Evolutionary conservation across 1,139 yeast genomes (phyloP), one percentile per base, ranked within the genome.

Genomic region (Blastobotrys buckinghamii): DNA sequence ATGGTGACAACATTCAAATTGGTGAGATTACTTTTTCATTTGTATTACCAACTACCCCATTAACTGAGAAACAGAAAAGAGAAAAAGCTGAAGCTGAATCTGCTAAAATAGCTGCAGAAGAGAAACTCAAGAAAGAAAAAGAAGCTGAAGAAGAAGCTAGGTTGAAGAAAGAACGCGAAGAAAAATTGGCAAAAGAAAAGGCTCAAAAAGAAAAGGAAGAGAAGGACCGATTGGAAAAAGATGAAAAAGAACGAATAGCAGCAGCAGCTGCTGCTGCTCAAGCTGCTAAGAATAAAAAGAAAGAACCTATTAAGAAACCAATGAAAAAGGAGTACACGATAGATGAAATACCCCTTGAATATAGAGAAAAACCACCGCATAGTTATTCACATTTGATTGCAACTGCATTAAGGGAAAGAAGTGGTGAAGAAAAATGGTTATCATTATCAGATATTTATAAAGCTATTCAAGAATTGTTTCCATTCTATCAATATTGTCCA

Each of bases 21-120:
- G 97, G 97, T 9, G 95, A 88, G 61, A 87, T 92, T 24, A 83
- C 90, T 12, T 92, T 92, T 65, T 78, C 79, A 47, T 92, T 92
- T 67, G 84, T 90, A 9, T 70, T 92, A 40, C 98, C 97, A 36
- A 39, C 41, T 44, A 27, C 41, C 20, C 40, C 48, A 20, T 40
- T 8, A 40, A 42, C 30, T 32, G 40, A 17, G 16, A 34, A 29
- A 13, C 39, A 15, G n/a, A 22, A 38, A 19, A 32, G 27, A 38
- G 26, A 16, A 29, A 26, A 36, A 4, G 12, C n/a, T 10, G 26
- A 15, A 9, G 47, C 29, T 38, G 20, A 30, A 34, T 24, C 45
- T n/a, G 40, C 22, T 17, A 36, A 42, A 36, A 27, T 24, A 8
- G 26, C 45, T 3, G 24, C 29, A 13, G 17, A 36, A n/a, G 35